These are phyloP conservation scores for Taiozyma sp. DNA, from an alignment of 1,139 yeast genomes.

Conservation along the genomic window DNA sequence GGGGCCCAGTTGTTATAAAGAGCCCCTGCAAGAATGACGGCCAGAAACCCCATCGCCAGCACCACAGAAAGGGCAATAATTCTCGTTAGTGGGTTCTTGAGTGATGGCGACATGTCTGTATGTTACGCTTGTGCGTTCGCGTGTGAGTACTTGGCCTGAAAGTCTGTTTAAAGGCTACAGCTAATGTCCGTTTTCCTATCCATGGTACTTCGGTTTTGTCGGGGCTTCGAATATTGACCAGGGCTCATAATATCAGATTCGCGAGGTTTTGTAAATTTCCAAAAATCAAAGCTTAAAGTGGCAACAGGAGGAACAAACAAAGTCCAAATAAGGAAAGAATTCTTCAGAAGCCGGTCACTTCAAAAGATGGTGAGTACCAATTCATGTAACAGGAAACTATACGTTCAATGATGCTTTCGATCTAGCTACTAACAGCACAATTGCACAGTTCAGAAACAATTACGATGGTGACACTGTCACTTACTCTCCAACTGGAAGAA, in stretches of 20 bases:
- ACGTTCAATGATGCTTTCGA: neutral
- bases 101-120: neutral
- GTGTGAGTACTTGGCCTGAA: neutral
- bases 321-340: neutral
- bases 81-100: slow-evolving; percentile 56
- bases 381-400: neutral
- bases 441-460: slow-evolving; percentile 76
- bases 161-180: neutral
- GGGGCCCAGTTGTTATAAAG: slow-evolving; percentile 68
- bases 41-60: slow-evolving; percentile 70
- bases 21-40: slow-evolving; percentile 74
- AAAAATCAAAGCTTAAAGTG: neutral
- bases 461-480: slow-evolving; percentile 98
- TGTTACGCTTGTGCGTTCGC: neutral
- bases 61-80: slow-evolving; percentile 71
- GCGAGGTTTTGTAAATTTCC: neutral
- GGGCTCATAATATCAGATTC: neutral
- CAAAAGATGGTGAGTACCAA: neutral
- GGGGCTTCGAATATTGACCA: neutral
- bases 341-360: neutral
- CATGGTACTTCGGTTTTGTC: slow-evolving; percentile 1
- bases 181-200: neutral
- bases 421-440: neutral
- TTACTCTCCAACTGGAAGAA: slow-evolving; percentile 94
- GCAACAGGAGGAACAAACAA: neutral